A percentile compares a stretch with the other conserved stretches of the same genome.
These are phyloP conservation scores for Colletotrichum phormii DNA, from an alignment of 2,329 filamentous ascomycete genomes.

Conservation along the genomic window DNA sequence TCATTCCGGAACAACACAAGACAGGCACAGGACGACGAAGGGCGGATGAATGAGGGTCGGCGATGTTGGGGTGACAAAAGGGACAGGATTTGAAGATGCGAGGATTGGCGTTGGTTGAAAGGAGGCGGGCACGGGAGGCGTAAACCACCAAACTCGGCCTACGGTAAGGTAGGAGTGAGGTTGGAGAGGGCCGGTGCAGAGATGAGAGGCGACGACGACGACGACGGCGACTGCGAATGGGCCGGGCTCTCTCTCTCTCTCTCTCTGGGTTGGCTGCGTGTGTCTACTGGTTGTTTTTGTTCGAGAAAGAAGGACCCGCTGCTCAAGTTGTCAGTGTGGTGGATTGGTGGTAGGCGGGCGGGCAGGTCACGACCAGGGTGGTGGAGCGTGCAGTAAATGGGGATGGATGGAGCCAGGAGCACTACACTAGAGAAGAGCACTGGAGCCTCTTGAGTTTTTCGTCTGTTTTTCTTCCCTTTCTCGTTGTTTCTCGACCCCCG, in stretches of 20 bases:
- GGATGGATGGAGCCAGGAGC: constrained; percentile 12
- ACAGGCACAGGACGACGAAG: constrained; percentile 21
- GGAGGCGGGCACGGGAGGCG: constrained; percentile 24
- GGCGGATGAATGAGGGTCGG: constrained; percentile 1
- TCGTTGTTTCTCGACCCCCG: constrained; percentile 7
- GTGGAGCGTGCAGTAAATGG: constrained; percentile 13
- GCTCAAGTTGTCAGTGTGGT: constrained; percentile 28
- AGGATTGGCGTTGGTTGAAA: constrained; percentile 16
- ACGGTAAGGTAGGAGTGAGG: constrained; percentile 31
- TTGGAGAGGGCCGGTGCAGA: constrained; percentile 29
- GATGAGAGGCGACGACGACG: background rate
- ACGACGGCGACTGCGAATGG: background rate
- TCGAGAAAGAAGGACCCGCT: constrained; percentile 30
- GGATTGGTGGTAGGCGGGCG: constrained; percentile 5
- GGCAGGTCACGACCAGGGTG: constrained; percentile 31
- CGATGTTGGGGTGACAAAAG: constrained; percentile 5
- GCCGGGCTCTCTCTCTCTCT: background rate
- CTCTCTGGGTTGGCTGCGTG: background rate
- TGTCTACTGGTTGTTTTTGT: constrained; percentile 34
- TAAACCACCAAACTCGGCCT: constrained; percentile 25
- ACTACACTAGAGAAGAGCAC: constrained; percentile 1
- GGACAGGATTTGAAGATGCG: constrained; percentile 24
- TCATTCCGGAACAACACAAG: constrained; percentile 59
- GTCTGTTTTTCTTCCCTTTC: background rate
- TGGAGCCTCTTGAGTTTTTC: constrained; percentile 25